Base-by-base conservation (phyloP, 2,329 filamentous ascomycete genomes). In the Didymella glomerata region DNA sequence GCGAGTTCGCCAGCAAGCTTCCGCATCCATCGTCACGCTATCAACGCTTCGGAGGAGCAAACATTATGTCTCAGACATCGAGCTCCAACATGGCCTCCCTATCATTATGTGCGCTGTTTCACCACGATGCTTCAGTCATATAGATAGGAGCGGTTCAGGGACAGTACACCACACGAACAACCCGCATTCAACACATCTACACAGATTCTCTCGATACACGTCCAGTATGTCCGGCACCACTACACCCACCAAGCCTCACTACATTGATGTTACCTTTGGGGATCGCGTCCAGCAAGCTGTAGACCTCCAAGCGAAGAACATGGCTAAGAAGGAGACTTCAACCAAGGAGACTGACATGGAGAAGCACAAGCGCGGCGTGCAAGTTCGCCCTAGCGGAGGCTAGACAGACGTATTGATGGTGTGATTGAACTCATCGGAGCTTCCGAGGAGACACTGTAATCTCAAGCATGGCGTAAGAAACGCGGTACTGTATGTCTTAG, bases 331-430 rank as follows among this genome's bases (percentile, higher is more conserved):
- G 14, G 6, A 44, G 14, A 16, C 14, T 44, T 27, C 24, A 4
- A 44, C 6, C 24, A 44, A 44, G 41, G 48, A 50, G 48, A 28
- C 36, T 14, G 48, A 30, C 14, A 28, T 41, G 16, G 48, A 50
- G 48, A 50, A 50, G 36, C 9, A 27, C 9, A 28, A 20, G 22
- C 48, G 48, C n/a, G 48, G 48, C 36, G 24, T 41, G 6, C 48
- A 50, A 16, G 48, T 50, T 22, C 32, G 32, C 22, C 34, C 34
- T 30, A 41, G 24, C 27, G 48, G 36, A 20, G 48, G 48, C 9
- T 50, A 24, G 11, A 11, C 20, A 18, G 14, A 20, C 11, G 11
- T 27, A 9, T n/a, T 11, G 41, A 27, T 9, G 24, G 24, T 10
- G 22, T n/a, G 41, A 44, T 14, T 44, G 18, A 18, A 8, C 2